Evolutionary conservation across 2,329 filamentous ascomycete species (phyloP), one percentile per base, ranked within the genome.

Genomic region (Trichoderma koningiopsis): DNA sequence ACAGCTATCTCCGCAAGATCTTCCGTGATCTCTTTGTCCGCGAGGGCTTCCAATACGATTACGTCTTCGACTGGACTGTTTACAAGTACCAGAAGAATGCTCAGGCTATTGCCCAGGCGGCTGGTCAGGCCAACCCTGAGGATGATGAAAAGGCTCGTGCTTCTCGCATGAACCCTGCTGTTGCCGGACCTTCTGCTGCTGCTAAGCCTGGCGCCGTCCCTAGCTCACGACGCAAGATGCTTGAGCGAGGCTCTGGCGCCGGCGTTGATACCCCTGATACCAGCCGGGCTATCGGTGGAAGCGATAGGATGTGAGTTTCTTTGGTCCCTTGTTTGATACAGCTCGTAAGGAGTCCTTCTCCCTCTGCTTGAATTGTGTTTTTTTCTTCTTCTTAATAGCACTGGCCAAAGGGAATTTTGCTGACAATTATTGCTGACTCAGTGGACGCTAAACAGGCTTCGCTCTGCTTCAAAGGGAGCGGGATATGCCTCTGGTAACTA

Each of bases 31-130:
- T 99, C 71, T 99, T 99, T 79, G 96, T 99, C 75, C 94, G 96
- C 72, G 96, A 98, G 83, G 96, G 95, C 68, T 99, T 98, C 90
- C 96, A 99, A 85, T 98, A 99, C 82, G 96, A 99, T 83, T 98
- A 99, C 77, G 96, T 99, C 76, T 99, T 99, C 78, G 96, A 99
- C 85, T 99, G 96, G 96, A 99, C 96, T 71, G 96, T 98, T 77
- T 98, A 97, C 89, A 98, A 98, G 87, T 97, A 98, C 87, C 94
- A 97, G 88, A 97, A 97, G 91, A 98, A 97, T 77, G 94, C 94
- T 68, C 93, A 96, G 84, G 94, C 94, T 78, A 97, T 97, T 81
- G 92, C 93, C 75, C 91, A 95, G 81, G 92, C 92, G 75, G 90
- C 89, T 74, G 90, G 87, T 74, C 85, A 88, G 77, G 83, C 83